These are phyloP conservation scores for Collariella sp. DNA, from an alignment of 495 filamentous ascomycete species.

Conservation along the genomic window DNA sequence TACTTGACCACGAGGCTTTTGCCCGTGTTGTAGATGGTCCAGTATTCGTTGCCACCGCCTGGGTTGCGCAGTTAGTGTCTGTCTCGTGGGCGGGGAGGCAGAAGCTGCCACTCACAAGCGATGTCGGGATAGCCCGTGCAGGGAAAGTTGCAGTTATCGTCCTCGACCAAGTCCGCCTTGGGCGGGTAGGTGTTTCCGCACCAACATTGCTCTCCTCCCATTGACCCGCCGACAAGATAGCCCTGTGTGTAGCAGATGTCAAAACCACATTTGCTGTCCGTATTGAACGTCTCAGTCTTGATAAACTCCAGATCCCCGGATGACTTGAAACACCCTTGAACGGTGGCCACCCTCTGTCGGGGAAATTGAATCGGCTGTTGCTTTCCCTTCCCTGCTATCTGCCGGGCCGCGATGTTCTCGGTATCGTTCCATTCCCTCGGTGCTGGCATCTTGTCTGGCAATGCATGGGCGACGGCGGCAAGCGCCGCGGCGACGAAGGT, in stretches of 20 bases:
- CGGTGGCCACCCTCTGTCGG: neutral
- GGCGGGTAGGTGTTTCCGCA: slow-evolving; percentile 56
- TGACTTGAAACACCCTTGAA: slow-evolving; percentile 27
- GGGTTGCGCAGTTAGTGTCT: slow-evolving; percentile 21
- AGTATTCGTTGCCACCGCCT: slow-evolving; percentile 47
- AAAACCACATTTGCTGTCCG: slow-evolving; percentile 18
- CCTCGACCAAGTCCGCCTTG: slow-evolving; percentile 33
- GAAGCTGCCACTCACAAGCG: slow-evolving; percentile 58
- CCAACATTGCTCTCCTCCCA: slow-evolving; percentile 39
- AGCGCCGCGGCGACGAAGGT: slow-evolving; percentile 14
- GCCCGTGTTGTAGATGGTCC: slow-evolving; percentile 46
- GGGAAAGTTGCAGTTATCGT: slow-evolving; percentile 44
- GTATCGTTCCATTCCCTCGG: neutral
- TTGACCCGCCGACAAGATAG: slow-evolving; percentile 13
- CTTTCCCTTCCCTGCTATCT: neutral
- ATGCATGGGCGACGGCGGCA: slow-evolving; percentile 9
- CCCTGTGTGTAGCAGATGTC: slow-evolving; percentile 8
- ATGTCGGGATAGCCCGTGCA: slow-evolving; percentile 49
- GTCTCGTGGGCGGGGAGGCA: no score
- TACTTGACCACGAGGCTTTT: slow-evolving; percentile 17
- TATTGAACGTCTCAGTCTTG: neutral
- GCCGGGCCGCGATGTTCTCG: neutral
- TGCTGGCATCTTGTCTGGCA: slow-evolving; percentile 9
- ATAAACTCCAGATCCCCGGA: slow-evolving; percentile 10
- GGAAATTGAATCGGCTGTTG: slow-evolving; percentile 4